Percentiles rank a stretch among this genome's conserved stretches.
phyloP scores from a whole-genome alignment of 2,329 filamentous ascomycete genomes.

The Clonostachys sp. region DNA sequence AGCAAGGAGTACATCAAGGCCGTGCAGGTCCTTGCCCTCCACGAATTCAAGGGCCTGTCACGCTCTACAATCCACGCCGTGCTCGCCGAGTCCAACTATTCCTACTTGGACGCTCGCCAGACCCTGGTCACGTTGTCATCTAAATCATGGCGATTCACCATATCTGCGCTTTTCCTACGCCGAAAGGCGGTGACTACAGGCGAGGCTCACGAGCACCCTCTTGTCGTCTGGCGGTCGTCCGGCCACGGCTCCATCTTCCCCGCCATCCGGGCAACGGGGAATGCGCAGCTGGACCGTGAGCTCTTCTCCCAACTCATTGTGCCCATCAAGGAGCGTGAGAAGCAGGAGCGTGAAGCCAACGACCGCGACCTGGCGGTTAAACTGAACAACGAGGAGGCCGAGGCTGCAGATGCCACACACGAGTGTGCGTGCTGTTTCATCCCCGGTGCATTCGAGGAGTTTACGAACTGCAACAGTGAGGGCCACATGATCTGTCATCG shows the following conservation, averaged over 20 bases:
- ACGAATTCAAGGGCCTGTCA: conserved; percentile 72
- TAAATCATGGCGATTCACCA: conserved; percentile 73
- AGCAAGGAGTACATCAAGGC: conserved; percentile 64
- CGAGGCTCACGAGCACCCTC: conserved; percentile 55
- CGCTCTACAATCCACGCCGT: conserved; percentile 73
- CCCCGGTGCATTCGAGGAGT: conserved; percentile 66
- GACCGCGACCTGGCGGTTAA: conserved; percentile 48
- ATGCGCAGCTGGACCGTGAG: conserved; percentile 58
- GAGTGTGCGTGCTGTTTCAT: conserved; percentile 80
- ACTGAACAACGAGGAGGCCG: conserved; percentile 56
- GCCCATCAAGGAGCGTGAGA: conserved; percentile 43
- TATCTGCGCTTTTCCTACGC: conserved; percentile 66
- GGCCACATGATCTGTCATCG: conserved; percentile 75
- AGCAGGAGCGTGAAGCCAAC: conserved; percentile 36
- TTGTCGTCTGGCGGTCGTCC: conserved; percentile 56
- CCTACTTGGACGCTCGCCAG: conserved; percentile 66
- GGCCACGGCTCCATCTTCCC: conserved; percentile 54
- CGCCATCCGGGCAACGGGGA: conserved; percentile 61
- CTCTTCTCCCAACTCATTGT: conserved; percentile 52
- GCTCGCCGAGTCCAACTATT: conserved; percentile 75
- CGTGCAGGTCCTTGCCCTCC: conserved; percentile 61
- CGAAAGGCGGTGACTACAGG: conserved; percentile 50
- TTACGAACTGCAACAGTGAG: conserved; percentile 64
- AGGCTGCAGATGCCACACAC: conserved; percentile 47
- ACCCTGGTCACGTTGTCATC: conserved; percentile 65